phyloP scores from a whole-genome alignment of 1,284 basidiomycete species.

The Xerocomus nothofagi region DNA sequence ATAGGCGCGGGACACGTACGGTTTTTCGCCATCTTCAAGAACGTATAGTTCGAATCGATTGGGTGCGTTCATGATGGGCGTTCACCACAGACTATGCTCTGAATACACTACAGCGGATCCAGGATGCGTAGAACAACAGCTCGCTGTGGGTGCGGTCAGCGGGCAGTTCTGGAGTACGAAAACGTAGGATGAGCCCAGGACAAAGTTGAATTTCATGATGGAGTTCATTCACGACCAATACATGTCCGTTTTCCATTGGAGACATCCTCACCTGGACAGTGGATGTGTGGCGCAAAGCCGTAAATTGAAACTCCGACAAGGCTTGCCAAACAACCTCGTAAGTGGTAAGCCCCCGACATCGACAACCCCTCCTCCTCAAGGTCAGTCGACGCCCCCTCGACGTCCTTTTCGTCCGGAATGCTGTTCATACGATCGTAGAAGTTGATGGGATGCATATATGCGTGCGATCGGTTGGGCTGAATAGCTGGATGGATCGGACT shows the following conservation, averaged over 20 bases:
- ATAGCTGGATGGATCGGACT: constrained; percentile 48
- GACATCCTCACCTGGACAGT: constrained; percentile 15
- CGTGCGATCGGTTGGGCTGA: constrained; percentile 32
- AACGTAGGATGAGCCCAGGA: constrained; percentile 2
- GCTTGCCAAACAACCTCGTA: constrained; percentile 4
- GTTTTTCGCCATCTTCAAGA: constrained; percentile 89
- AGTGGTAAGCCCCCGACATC: constrained; percentile 40
- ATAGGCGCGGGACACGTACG: constrained; percentile 54
- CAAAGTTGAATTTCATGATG: constrained; percentile 48
- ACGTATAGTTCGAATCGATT: constrained; percentile 91
- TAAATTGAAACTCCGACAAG: constrained; percentile 30
- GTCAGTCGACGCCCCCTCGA: constrained; percentile 47
- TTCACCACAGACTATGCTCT: not conserved
- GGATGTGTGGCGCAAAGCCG: constrained; percentile 17
- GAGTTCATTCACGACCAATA: constrained; percentile 74
- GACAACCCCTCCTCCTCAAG: constrained; percentile 62
- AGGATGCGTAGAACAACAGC: not conserved
- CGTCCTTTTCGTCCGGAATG: constrained; percentile 20
- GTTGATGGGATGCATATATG: constrained; percentile 35
- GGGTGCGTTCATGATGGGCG: constrained; percentile 80
- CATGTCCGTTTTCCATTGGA: constrained; percentile 31
- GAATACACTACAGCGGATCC: not conserved
- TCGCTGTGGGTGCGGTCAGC: constrained; percentile 2
- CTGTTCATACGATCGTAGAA: constrained; percentile 6
- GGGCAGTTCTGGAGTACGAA: not conserved